Percentiles rank a stretch among this genome's conserved stretches.
These are phyloP conservation scores for Annona squamosa DNA, from an alignment of 164 flowering plant species.

Conservation along the genomic window DNA sequence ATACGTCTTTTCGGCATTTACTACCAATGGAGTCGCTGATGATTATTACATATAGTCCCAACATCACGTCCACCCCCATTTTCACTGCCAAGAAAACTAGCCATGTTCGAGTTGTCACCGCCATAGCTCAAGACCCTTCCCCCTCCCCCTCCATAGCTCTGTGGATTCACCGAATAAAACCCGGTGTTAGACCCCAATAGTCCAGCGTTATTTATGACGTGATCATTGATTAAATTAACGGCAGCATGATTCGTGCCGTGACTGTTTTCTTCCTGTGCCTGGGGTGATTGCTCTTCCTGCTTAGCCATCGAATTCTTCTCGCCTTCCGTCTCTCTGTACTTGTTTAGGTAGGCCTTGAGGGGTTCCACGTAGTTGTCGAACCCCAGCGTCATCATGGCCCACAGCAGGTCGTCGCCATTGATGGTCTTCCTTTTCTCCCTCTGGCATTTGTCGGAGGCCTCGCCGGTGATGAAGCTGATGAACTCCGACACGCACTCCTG, in stretches of 20 bases:
- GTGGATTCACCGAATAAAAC: conserved; percentile 11
- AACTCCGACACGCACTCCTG: conserved; percentile 48
- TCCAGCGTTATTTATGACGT: background rate
- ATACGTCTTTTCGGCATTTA: background rate
- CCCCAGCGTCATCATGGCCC: conserved; percentile 47
- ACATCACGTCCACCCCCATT: conserved; percentile 15
- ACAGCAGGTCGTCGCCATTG: conserved; percentile 38
- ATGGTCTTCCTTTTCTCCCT: conserved; percentile 40
- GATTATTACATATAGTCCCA: conserved; percentile 14
- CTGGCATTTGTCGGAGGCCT: conserved; percentile 45
- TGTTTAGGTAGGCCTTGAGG: conserved; percentile 32
- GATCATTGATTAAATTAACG: background rate
- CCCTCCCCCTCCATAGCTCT: conserved; percentile 7
- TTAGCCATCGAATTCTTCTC: conserved; percentile 27
- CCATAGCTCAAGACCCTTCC: conserved; percentile 4
- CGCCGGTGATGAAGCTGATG: conserved; percentile 47
- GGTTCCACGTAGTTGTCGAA: conserved; percentile 38
- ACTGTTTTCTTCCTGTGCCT: background rate
- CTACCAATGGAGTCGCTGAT: conserved; percentile 18
- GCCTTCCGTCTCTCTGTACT: conserved; percentile 32
- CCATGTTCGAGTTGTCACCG: conserved; percentile 7
- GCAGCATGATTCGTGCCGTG: background rate
- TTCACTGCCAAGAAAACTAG: conserved; percentile 7
- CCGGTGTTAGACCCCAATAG: conserved; percentile 13
- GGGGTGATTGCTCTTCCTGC: conserved; percentile 19